A percentile compares a stretch with the other conserved stretches of the same genome.
Conservation (phyloP, 768 basidiomycete species). For the Boletus sensibilis region DNA sequence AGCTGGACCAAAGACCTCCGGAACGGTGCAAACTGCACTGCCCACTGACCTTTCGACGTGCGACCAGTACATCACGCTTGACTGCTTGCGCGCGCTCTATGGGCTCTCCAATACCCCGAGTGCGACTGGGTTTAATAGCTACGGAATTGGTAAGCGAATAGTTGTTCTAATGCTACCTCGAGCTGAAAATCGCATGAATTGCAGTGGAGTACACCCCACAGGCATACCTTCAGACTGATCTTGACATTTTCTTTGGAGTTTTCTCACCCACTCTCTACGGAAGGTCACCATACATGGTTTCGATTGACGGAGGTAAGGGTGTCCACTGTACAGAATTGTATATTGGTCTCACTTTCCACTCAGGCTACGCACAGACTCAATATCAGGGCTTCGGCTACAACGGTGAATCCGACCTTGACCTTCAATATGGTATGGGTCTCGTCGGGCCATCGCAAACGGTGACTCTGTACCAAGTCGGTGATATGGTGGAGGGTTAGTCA, state of each 20-base stretch:
- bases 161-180: neutral
- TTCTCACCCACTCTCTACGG: constrained; percentile 26
- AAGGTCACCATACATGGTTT: constrained; percentile 25
- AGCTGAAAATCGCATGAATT: neutral
- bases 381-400: constrained; percentile 26
- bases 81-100: constrained; percentile 33
- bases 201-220: constrained; percentile 35
- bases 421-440: constrained; percentile 33
- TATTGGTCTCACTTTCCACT: neutral
- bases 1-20: constrained; percentile 23
- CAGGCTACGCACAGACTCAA: constrained; percentile 30
- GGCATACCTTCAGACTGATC: constrained; percentile 30
- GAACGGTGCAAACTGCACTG: constrained; percentile 1
- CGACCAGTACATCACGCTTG: constrained; percentile 30
- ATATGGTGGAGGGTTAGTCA: constrained; percentile 25
- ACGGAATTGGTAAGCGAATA: constrained; percentile 26
- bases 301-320: constrained; percentile 33
- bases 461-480: constrained; percentile 34
- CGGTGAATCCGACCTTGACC: constrained; percentile 34
- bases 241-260: constrained; percentile 32
- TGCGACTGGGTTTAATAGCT: constrained; percentile 24
- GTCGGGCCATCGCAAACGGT: constrained; percentile 23
- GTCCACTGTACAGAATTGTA: neutral
- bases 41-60: constrained; percentile 21
- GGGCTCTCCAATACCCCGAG: constrained; percentile 13